A percentile compares a stretch with the other conserved stretches of the same genome.
Conservation (phyloP, 2,329 filamentous ascomycete genomes). For the Capronia coronata region DNA sequence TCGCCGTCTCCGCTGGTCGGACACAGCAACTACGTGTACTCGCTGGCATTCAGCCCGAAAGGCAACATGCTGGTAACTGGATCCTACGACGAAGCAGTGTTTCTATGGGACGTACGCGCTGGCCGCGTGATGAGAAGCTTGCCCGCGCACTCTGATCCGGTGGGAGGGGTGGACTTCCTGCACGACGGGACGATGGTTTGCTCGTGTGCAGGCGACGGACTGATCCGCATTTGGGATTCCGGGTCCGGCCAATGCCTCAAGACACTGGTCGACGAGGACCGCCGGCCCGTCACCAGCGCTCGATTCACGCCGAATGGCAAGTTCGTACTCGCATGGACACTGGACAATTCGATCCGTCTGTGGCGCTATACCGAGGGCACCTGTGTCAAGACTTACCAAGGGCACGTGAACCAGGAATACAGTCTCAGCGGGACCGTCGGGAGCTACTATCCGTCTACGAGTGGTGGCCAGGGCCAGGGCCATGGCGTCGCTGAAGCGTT, state of each 20-base stretch:
- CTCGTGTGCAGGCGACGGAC: conserved; percentile 82
- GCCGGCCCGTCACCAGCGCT: conserved; percentile 80
- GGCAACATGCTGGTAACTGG: conserved; percentile 94
- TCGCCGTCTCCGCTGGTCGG: conserved; percentile 56
- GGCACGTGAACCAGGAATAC: conserved; percentile 76
- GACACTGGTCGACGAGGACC: conserved; percentile 93
- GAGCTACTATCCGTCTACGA: conserved; percentile 49
- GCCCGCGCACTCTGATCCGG: conserved; percentile 90
- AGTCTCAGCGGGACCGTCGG: conserved; percentile 83
- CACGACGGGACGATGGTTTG: conserved; percentile 86
- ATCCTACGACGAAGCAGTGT: conserved; percentile 94
- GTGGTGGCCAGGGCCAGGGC: conserved; percentile 1
- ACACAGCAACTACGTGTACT: conserved; percentile 95
- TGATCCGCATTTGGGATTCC: conserved; percentile 94
- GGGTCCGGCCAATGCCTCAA: conserved; percentile 89
- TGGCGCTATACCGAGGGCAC: conserved; percentile 93
- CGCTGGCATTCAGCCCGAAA: conserved; percentile 91
- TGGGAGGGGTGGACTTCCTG: conserved; percentile 88
- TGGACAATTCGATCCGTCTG: conserved; percentile 81
- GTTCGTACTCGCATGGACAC: conserved; percentile 82
- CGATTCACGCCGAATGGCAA: conserved; percentile 92
- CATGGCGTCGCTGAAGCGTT: conserved; percentile 46
- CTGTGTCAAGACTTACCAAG: conserved; percentile 95
- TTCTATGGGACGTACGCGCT: conserved; percentile 89
- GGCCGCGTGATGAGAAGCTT: conserved; percentile 82